phyloP scores from a whole-genome alignment of 768 basidiomycete species.

The Mycena belliarum region DNA sequence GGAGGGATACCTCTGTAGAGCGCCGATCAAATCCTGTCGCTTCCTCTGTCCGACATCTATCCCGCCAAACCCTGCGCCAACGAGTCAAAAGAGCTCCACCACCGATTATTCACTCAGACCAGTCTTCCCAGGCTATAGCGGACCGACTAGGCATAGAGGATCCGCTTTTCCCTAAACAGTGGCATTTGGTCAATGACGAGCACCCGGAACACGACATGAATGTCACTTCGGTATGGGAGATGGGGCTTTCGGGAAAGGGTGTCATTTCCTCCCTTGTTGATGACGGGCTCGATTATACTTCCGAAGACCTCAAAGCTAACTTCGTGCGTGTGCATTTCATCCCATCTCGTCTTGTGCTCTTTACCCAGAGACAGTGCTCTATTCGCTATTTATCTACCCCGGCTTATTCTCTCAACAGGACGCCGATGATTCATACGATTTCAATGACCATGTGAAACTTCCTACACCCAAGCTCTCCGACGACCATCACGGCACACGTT shows the following conservation, averaged over 20 bases:
- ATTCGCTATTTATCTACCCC: too few species aligned
- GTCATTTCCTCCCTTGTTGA: constrained; percentile 91
- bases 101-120: constrained; percentile 42
- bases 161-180: constrained; percentile 82
- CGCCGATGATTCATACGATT: constrained; percentile 88
- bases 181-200: constrained; percentile 93
- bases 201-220: constrained; percentile 87
- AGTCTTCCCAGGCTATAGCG: constrained; percentile 50
- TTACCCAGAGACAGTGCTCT: too few species aligned
- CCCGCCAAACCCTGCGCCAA: constrained; percentile 64
- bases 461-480: constrained; percentile 88
- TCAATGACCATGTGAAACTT: constrained; percentile 87
- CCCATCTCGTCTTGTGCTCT: too few species aligned
- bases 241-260: constrained; percentile 79
- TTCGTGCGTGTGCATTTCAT: constrained; percentile 85
- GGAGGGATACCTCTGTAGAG: constrained; percentile 20
- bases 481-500: constrained; percentile 96
- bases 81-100: constrained; percentile 78
- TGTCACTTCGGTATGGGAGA: constrained; percentile 86
- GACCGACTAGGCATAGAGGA: constrained; percentile 70
- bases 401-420: constrained; percentile 59
- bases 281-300: constrained; percentile 91
- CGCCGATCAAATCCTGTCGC: constrained; percentile 51
- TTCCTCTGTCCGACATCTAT: constrained; percentile 59
- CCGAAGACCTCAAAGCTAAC: constrained; percentile 83